Base-by-base conservation (phyloP, 768 basidiomycete genomes). In the Hortiboletus flavorubellus region DNA sequence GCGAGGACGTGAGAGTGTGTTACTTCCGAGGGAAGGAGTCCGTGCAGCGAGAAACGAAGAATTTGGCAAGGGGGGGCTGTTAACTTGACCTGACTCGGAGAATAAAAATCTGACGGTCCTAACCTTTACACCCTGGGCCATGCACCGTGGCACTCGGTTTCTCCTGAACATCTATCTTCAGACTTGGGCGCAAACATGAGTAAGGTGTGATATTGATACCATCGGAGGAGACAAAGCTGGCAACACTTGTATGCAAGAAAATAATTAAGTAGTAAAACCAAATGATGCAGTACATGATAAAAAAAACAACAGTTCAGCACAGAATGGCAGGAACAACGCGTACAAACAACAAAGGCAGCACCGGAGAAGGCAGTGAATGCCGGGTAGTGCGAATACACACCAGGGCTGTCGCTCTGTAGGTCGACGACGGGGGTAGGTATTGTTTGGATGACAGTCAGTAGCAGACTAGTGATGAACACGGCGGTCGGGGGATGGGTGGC, bases 231-330 rank as follows among this genome's bases (percentile, higher is more conserved):
- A 4, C 2, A 35, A 52, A 55, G 61, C 54, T 54, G 35, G 30
- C 11, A 54, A 39, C 55, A 43, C 35, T 49, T 38, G 50, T 66
- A 60, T 52, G 64, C 58, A 63, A 53, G 54, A 58, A 52, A 55
- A 58, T 60, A 63, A 66, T 56, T 65, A 68, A 46, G 51, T 44
- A 21, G 49, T 34, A 26, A 33, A 37, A 47, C 29, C 49, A 56
- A 40, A 56, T 50, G 45, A 51, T 54, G 48, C 43, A 37, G 54
- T 63, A 66, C 66, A 68, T 40, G 51, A n/a, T 51, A 46, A 51
- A 35, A 49, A 42, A 47, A 58, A 21, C 48, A 59, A 53, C 45
- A 49, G 51, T 52, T 46, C 53, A 34, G 39, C 54, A 39, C 44
- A 37, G 18, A 46, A 39, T 33, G 29, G 35, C 16, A 31, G 45